Evolutionary conservation across 441 rosid genomes (phyloP).

Genomic region (Gossypium schwendimanii): DNA sequence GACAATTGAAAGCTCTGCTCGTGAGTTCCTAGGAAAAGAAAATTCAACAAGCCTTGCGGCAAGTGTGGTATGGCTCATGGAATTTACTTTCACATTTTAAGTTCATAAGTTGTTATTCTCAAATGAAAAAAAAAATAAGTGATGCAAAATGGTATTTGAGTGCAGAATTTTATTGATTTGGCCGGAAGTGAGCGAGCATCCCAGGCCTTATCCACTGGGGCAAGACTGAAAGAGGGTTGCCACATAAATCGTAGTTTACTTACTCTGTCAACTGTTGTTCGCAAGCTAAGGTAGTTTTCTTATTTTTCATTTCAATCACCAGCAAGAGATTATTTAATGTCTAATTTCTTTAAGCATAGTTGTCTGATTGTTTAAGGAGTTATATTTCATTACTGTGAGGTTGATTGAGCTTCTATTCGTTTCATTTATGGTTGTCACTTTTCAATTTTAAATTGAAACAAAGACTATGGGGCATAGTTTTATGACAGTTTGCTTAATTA

Average conservation of each 20-base stretch:
- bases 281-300: constrained; percentile 67
- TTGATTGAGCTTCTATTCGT: background rate
- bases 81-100: background rate
- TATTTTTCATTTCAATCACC: constrained; percentile 5
- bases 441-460: background rate
- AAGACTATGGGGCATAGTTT: background rate
- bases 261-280: constrained; percentile 86
- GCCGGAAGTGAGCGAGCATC: constrained; percentile 99
- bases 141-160: constrained; percentile 14
- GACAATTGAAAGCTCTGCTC: constrained; percentile 84
- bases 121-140: background rate
- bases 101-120: background rate
- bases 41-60: constrained; percentile 70
- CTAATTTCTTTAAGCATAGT: background rate
- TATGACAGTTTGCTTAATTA: background rate
- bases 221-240: constrained; percentile 92
- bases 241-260: constrained; percentile 90
- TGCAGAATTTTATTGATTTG: constrained; percentile 85
- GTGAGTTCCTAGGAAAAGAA: constrained; percentile 61
- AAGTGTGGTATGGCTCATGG: constrained; percentile 52
- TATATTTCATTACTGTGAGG: background rate
- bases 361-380: background rate
- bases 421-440: background rate
- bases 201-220: constrained; percentile 75
- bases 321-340: background rate